phyloP scores from a whole-genome alignment of 1,284 basidiomycete species.

The Fomitopsis palustris region DNA sequence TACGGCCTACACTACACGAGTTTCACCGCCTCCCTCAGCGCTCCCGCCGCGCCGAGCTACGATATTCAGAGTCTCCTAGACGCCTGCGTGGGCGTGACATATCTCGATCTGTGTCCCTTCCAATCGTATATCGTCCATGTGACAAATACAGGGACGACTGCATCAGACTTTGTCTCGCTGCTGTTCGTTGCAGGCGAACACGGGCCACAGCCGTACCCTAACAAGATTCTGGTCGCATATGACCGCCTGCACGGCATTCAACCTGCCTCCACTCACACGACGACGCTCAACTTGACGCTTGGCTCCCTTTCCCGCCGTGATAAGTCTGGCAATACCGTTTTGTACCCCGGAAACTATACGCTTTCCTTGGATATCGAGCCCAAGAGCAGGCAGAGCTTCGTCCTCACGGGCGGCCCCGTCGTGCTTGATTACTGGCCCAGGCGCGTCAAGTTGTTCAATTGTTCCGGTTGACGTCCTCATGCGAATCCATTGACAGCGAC shows the following conservation, averaged over 20 bases:
- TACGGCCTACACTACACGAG: constrained; percentile 52
- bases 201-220: constrained; percentile 48
- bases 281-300: constrained; percentile 42
- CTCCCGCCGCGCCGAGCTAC: constrained; percentile 31
- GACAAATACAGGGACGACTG: constrained; percentile 41
- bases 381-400: constrained; percentile 31
- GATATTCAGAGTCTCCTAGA: constrained; percentile 37
- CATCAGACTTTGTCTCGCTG: constrained; percentile 55
- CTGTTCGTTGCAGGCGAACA: constrained; percentile 45
- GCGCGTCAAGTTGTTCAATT: too few relatives aligned
- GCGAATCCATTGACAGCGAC: too few relatives aligned
- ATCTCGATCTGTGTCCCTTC: constrained; percentile 43
- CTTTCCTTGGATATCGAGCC: constrained; percentile 39
- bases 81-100: constrained; percentile 21
- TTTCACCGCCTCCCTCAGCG: constrained; percentile 36
- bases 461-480: too few relatives aligned
- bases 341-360: constrained; percentile 45
- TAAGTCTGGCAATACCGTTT: constrained; percentile 40
- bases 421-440: constrained; percentile 9
- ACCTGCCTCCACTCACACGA: constrained; percentile 32
- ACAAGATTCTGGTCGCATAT: constrained; percentile 50
- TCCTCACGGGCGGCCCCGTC: constrained; percentile 36
- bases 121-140: constrained; percentile 47
- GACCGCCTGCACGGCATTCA: constrained; percentile 40
- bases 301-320: constrained; percentile 50